These are phyloP conservation scores for Tylopilus sp. DNA, from an alignment of 768 basidiomycete genomes.

Conservation along the genomic window DNA sequence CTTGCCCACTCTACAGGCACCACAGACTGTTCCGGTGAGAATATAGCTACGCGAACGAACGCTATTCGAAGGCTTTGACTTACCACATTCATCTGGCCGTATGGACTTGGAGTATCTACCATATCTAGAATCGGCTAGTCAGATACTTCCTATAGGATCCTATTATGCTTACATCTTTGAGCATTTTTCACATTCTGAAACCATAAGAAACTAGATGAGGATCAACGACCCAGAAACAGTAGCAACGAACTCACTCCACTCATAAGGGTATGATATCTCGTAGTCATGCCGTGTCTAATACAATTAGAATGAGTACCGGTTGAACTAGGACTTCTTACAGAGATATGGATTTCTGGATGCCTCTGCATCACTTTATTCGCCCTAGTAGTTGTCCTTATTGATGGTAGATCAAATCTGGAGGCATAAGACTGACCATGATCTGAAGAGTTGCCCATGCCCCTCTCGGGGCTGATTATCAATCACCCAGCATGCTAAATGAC, in stretches of 20 bases:
- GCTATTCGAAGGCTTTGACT: slow-evolving; percentile 21
- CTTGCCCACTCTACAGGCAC: slow-evolving; percentile 57
- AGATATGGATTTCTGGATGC: slow-evolving; percentile 67
- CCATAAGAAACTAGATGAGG: no score
- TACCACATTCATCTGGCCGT: slow-evolving; percentile 59
- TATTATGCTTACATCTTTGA: slow-evolving; percentile 48
- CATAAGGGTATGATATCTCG: slow-evolving; percentile 67
- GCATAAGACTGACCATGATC: slow-evolving; percentile 52
- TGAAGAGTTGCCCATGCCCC: slow-evolving; percentile 70
- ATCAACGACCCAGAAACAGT: not conserved
- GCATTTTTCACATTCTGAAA: slow-evolving; percentile 60
- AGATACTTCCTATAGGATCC: not conserved
- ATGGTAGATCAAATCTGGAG: not conserved
- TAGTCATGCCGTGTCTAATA: slow-evolving; percentile 67
- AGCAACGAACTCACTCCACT: slow-evolving; percentile 56
- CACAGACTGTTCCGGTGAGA: slow-evolving; percentile 49
- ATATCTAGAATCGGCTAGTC: slow-evolving; percentile 43
- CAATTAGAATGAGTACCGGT: not conserved
- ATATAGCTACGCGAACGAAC: not conserved
- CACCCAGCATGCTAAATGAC: slow-evolving; percentile 84
- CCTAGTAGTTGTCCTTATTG: slow-evolving; percentile 34
- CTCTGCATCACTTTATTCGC: slow-evolving; percentile 65
- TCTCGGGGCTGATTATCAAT: slow-evolving; percentile 69
- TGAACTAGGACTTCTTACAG: slow-evolving; percentile 41
- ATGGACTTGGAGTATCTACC: slow-evolving; percentile 76